Conservation (phyloP, 164 flowering plant genomes). For the Hamamelis virginiana region DNA sequence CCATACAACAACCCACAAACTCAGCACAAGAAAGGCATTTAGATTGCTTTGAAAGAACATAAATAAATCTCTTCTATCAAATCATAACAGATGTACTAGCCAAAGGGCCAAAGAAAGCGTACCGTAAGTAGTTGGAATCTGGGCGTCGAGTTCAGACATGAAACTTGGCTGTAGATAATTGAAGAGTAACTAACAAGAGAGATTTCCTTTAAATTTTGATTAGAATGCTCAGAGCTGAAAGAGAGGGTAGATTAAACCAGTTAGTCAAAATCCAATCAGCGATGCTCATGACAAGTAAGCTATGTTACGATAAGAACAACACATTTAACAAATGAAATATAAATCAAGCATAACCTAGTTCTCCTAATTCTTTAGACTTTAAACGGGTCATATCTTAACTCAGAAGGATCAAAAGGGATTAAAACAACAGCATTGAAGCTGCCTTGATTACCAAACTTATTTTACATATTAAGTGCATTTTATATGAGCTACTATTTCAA, state of each 20-base stretch:
- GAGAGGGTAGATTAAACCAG: neutral
- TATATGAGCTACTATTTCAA: too few species aligned
- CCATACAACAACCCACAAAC: neutral
- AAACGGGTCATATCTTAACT: too few species aligned
- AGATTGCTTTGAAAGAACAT: neutral
- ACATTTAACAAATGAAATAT: too few species aligned
- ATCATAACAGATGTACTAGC: neutral
- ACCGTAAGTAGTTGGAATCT: slow-evolving; percentile 42
- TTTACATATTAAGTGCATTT: too few species aligned
- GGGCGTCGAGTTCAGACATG: slow-evolving; percentile 46
- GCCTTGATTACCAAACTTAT: too few species aligned
- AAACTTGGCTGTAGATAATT: slow-evolving; percentile 20
- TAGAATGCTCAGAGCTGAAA: slow-evolving; percentile 14
- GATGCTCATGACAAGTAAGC: neutral
- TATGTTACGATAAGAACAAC: too few species aligned
- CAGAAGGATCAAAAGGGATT: too few species aligned
- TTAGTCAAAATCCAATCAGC: neutral
- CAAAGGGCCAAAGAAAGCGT: neutral
- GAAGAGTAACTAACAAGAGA: slow-evolving; percentile 12
- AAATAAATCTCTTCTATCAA: neutral
- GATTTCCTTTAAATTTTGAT: neutral
- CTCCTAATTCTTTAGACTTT: too few species aligned
- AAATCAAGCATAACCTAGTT: too few species aligned
- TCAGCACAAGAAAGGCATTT: neutral
- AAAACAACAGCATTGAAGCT: too few species aligned